Evolutionary conservation across 169 alveolate genomes (phyloP), one percentile per base, ranked within the genome.

Genomic region (Plasmodium vivax): DNA sequence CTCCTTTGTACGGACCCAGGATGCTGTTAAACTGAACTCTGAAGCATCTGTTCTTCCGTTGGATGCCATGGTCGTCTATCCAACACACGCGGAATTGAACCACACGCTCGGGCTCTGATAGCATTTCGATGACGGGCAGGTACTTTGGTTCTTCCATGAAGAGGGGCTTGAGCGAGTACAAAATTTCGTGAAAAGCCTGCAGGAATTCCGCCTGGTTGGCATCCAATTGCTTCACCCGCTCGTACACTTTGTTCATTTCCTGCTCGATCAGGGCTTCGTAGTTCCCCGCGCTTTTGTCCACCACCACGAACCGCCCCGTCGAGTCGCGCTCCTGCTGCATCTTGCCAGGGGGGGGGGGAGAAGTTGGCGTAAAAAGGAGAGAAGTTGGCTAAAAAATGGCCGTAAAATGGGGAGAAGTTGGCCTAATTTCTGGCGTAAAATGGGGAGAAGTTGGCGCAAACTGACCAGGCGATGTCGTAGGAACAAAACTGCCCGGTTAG

Each of bases 1-100:
- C 98, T 10, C 98, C 98, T 96, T 97, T 97, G 94, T 96, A 97
- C 12, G 98, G 98, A 6, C 98, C 98, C 1, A 97, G 94, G 5
- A 95, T 95, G 30, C 97, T 95, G 92, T 93, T 97, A 92, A 72
- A 97, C 87, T 97, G 98, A 10, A 97, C 98, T 14, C 98, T 93
- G 87, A 91, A 97, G n/a, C 98, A 97, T 41, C 98, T 93, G 85
- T 96, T 96, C 36, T 96, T 95, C 93, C 96, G 92, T 80, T 92
- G 96, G 51, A 96, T 74, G 62, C 98, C 98, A 47, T 95, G 83
- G 83, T 97, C 97, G 88, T 96, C 97, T 34, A 96, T 80, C 98
- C 98, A 96, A 27, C 97, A 95, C 38, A 95, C 97, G 47, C 97
- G 75, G 84, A 97, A 95, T 19, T 96, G 90, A 71, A 97, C 54